Conservation (phyloP, 2,329 filamentous ascomycete species). For the Nigrospora oryzae region DNA sequence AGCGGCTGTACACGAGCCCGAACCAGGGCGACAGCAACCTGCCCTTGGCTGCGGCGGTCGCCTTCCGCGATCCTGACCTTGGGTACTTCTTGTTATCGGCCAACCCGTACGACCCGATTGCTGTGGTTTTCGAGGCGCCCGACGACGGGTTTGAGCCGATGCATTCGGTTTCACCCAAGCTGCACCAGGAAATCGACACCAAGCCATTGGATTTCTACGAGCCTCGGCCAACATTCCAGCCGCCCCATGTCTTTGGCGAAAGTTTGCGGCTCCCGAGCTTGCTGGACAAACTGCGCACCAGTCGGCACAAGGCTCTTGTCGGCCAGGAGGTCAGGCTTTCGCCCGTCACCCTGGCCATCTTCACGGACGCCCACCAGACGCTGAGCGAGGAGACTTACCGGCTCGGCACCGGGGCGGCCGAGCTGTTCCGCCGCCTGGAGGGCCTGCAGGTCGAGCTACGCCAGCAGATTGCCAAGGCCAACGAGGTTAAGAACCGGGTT, state of each 20-base stretch:
- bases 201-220: conserved; percentile 46
- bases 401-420: conserved; percentile 61
- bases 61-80: conserved; percentile 52
- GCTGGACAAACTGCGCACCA: conserved; percentile 48
- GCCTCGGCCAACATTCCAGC: conserved; percentile 59
- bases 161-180: conserved; percentile 32
- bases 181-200: conserved; percentile 32
- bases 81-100: conserved; percentile 56
- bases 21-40: conserved; percentile 31
- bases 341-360: conserved; percentile 60
- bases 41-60: conserved; percentile 44
- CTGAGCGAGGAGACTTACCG: conserved; percentile 61
- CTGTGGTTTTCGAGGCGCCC: conserved; percentile 50
- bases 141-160: conserved; percentile 40
- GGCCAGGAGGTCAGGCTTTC: conserved; percentile 63
- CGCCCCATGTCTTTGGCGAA: conserved; percentile 51
- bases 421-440: conserved; percentile 64
- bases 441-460: conserved; percentile 58
- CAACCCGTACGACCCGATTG: conserved; percentile 48
- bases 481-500: conserved; percentile 56
- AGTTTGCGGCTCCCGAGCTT: conserved; percentile 46
- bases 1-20: conserved; percentile 48
- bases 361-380: conserved; percentile 66
- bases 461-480: conserved; percentile 58
- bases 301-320: conserved; percentile 51